phyloP scores from a whole-genome alignment of 208 protist species.

The Crithidia thermophila region DNA sequence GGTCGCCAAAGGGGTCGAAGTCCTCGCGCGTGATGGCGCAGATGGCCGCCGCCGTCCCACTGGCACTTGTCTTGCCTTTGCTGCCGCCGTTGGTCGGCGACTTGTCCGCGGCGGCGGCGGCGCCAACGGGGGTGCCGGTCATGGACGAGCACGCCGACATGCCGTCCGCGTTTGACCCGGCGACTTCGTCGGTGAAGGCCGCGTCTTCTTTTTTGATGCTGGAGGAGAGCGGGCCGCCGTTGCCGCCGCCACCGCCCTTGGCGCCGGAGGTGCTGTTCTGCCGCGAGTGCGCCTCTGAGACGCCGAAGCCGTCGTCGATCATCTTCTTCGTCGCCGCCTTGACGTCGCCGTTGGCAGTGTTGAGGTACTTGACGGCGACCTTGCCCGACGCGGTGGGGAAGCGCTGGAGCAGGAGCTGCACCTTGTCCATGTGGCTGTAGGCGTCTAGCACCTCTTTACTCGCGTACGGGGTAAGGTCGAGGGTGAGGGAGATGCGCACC shows the following conservation, averaged over 20 bases:
- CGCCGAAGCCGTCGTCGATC: slow-evolving; percentile 26
- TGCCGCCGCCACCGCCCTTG: neutral
- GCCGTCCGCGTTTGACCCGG: slow-evolving; percentile 17
- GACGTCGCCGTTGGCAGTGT: slow-evolving; percentile 27
- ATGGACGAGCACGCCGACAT: slow-evolving; percentile 13
- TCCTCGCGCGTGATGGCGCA: slow-evolving; percentile 20
- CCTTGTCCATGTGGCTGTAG: slow-evolving; percentile 36
- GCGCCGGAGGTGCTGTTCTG: slow-evolving; percentile 16
- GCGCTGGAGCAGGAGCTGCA: slow-evolving; percentile 41
- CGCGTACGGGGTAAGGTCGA: slow-evolving; percentile 69
- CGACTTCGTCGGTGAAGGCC: slow-evolving; percentile 14
- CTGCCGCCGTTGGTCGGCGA: neutral
- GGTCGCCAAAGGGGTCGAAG: slow-evolving; percentile 44
- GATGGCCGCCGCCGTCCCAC: slow-evolving; percentile 12
- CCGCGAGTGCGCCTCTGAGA: slow-evolving; percentile 18
- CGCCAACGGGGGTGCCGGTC: neutral
- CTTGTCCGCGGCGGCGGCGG: neutral
- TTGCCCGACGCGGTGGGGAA: slow-evolving; percentile 35
- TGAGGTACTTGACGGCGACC: slow-evolving; percentile 24
- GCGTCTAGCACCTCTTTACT: slow-evolving; percentile 37
- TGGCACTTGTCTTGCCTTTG: neutral
- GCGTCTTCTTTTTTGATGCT: slow-evolving; percentile 9
- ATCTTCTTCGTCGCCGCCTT: slow-evolving; percentile 30
- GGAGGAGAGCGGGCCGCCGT: neutral
- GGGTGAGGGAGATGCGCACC: slow-evolving; percentile 55